These are phyloP conservation scores for Arthrobotrys pseudoclavata DNA, from an alignment of 2,329 filamentous ascomycete species.

Conservation along the genomic window DNA sequence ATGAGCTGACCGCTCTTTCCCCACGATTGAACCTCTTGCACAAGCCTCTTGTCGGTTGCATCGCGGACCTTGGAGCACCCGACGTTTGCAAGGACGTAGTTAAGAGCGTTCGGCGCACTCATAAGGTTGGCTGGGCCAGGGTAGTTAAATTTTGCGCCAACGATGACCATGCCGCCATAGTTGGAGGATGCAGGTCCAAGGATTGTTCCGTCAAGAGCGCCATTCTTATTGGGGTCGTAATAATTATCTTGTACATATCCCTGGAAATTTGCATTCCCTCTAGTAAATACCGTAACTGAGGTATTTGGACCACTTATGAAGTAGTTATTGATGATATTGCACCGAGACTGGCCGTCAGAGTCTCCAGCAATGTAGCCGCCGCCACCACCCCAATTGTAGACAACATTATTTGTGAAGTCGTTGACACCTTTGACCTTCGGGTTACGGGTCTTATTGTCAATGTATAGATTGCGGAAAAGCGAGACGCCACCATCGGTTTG, in stretches of 20 bases:
- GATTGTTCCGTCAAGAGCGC: slow-evolving; percentile 69
- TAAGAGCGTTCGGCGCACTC: slow-evolving; percentile 67
- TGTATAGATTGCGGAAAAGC: slow-evolving; percentile 72
- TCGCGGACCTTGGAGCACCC: slow-evolving; percentile 69
- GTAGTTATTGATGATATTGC: slow-evolving; percentile 73
- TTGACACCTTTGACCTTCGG: slow-evolving; percentile 73
- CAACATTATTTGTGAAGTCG: slow-evolving; percentile 68
- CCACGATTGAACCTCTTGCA: slow-evolving; percentile 68
- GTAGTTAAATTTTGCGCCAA: slow-evolving; percentile 67
- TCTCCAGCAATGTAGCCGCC: slow-evolving; percentile 72
- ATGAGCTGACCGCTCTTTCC: slow-evolving; percentile 69
- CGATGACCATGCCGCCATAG: slow-evolving; percentile 69
- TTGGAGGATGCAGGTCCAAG: slow-evolving; percentile 66
- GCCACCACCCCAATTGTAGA: slow-evolving; percentile 73
- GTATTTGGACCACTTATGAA: slow-evolving; percentile 72
- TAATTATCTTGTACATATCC: slow-evolving; percentile 71
- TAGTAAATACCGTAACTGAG: slow-evolving; percentile 70
- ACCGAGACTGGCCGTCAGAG: slow-evolving; percentile 68
- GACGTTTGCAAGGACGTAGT: slow-evolving; percentile 66
- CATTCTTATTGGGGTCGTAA: slow-evolving; percentile 70
- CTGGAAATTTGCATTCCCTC: slow-evolving; percentile 72
- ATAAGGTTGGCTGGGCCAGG: slow-evolving; percentile 67
- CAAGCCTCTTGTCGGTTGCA: slow-evolving; percentile 66
- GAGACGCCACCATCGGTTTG: slow-evolving; percentile 70
- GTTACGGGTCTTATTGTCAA: slow-evolving; percentile 73